Evolutionary conservation across 1,284 basidiomycete species (phyloP).

Genomic region (Sanguinoderma infundibulare): DNA sequence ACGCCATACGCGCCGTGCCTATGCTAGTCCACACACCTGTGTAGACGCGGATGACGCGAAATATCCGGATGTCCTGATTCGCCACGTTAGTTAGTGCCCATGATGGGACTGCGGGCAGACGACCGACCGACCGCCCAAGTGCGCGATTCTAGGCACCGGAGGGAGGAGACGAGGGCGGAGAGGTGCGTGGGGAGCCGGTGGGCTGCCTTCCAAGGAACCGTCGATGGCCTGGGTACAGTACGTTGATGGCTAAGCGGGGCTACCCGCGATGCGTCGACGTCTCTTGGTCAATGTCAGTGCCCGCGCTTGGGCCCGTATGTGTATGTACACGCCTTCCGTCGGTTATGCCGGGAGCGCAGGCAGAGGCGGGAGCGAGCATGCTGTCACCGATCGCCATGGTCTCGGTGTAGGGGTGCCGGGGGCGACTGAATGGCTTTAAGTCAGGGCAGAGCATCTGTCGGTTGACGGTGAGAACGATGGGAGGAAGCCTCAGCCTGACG

Average conservation of each 20-base stretch:
- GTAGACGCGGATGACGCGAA: not conserved
- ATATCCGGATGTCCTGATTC: not conserved
- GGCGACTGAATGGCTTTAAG: not conserved
- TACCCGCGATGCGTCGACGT: conserved; percentile 3
- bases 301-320: too few relatives aligned
- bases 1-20: not conserved
- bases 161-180: not conserved
- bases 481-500: not conserved
- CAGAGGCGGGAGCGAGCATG: not conserved
- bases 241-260: not conserved
- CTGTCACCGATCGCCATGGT: not conserved
- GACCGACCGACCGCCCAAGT: not conserved
- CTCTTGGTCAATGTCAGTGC: not conserved
- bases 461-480: not conserved
- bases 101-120: not conserved
- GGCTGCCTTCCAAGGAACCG: not conserved
- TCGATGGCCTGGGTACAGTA: not conserved
- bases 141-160: conserved; percentile 1
- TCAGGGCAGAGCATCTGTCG: not conserved
- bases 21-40: not conserved
- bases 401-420: not conserved
- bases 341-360: not conserved
- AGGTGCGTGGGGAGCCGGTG: not conserved
- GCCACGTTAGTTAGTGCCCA: not conserved
- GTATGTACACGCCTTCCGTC: not conserved